phyloP scores from a whole-genome alignment of 768 basidiomycete species.

The Boletus tomentosulus region DNA sequence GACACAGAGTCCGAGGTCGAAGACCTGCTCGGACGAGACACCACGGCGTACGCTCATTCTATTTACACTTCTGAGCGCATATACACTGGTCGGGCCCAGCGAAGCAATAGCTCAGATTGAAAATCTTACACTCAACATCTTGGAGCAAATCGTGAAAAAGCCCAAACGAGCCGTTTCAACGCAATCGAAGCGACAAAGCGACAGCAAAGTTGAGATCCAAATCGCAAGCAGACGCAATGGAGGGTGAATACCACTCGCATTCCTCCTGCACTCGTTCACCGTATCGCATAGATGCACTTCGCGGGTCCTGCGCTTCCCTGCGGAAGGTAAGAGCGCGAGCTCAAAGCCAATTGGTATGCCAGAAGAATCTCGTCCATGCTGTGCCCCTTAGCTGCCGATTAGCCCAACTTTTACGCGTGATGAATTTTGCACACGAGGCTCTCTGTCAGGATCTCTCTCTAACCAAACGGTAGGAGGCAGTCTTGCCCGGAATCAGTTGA shows the following conservation, averaged over 20 bases:
- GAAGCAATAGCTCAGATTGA: constrained; percentile 29
- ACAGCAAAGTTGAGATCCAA: constrained; percentile 30
- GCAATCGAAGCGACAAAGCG: constrained; percentile 5
- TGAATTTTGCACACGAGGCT: constrained; percentile 70
- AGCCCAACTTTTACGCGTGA: constrained; percentile 69
- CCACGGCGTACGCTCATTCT: constrained; percentile 5
- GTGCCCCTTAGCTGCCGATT: not conserved
- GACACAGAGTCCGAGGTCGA: constrained; percentile 10
- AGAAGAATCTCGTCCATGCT: not conserved
- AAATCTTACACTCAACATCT: constrained; percentile 26
- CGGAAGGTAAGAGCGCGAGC: constrained; percentile 33
- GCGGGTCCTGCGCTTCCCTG: constrained; percentile 36
- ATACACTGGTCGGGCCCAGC: constrained; percentile 9
- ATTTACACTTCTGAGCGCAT: not conserved
- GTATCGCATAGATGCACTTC: constrained; percentile 7
- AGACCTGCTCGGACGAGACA: constrained; percentile 2
- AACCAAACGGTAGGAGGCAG: constrained; percentile 57
- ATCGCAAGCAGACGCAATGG: constrained; percentile 37
- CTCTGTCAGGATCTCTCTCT: constrained; percentile 48
- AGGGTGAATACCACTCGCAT: constrained; percentile 21
- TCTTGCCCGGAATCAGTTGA: constrained; percentile 7
- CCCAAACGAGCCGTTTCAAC: not conserved
- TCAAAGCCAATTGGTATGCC: constrained; percentile 40
- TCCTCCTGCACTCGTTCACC: not conserved
- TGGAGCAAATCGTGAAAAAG: constrained; percentile 29